These are phyloP conservation scores for Singerocomus inundabilis DNA, from an alignment of 1,284 basidiomycete species.

Conservation along the genomic window DNA sequence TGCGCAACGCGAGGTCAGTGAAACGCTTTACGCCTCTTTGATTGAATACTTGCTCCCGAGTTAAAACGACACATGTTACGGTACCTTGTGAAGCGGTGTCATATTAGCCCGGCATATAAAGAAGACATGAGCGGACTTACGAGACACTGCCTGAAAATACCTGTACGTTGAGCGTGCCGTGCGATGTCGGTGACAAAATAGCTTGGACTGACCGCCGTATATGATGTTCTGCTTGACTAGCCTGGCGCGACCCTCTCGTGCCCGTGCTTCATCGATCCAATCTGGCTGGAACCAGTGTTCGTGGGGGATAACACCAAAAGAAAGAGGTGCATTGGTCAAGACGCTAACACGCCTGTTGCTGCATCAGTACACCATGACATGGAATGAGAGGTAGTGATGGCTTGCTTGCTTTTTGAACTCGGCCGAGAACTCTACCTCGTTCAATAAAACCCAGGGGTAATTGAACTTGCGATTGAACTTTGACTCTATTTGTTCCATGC, in stretches of 20 bases:
- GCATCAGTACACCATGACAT: constrained; percentile 15
- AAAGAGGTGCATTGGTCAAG: constrained; percentile 52
- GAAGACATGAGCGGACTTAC: constrained; percentile 35
- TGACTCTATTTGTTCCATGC: constrained; percentile 54
- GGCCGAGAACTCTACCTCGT: constrained; percentile 67
- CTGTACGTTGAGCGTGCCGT: constrained; percentile 1
- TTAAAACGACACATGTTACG: constrained; percentile 85
- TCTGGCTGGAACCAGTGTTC: constrained; percentile 82
- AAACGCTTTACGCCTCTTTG: background rate
- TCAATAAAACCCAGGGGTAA: constrained; percentile 74
- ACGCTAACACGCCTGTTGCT: constrained; percentile 51
- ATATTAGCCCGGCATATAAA: constrained; percentile 6
- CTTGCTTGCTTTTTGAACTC: constrained; percentile 59
- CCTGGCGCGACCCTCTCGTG: constrained; percentile 57
- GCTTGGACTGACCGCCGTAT: constrained; percentile 52
- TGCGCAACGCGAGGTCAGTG: constrained; percentile 29
- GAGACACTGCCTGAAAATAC: constrained; percentile 46
- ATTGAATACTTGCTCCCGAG: constrained; percentile 59
- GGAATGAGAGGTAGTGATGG: background rate
- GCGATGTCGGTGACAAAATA: background rate
- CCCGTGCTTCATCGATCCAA: constrained; percentile 75
- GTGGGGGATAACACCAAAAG: constrained; percentile 70
- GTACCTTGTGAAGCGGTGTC: constrained; percentile 41
- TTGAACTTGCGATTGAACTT: constrained; percentile 62
- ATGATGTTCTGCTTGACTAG: constrained; percentile 67